Evolutionary conservation across 345 rosid species (phyloP), one percentile per base, ranked within the genome.

Genomic region (Raphanus raphanistrum): DNA sequence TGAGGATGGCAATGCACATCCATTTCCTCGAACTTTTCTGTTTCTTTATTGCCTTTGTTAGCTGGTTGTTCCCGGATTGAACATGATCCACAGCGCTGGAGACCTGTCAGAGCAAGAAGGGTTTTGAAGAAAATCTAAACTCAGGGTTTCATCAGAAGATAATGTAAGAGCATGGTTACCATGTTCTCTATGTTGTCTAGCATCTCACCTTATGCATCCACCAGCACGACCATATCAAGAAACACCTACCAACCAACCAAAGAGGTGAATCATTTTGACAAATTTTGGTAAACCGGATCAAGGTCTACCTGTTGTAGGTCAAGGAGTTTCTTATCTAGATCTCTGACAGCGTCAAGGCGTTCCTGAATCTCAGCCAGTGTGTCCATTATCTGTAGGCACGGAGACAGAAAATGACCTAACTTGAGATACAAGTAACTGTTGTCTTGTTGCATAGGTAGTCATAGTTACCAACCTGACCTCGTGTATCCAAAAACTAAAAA

Each of bases 331-430:
- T 76, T 85, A 77, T 93, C 98, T 70, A 96, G 76, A 25, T 91
- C 99, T 82, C 89, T 81, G 29, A 90, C 94, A 31, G 97, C 99
- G 70, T 89, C 96, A 83, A 90, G 97, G 36, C 98, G 95, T 82
- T 91, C 99, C 71, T 93, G 99, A 86, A 96, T 96, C 91, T 96
- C 99, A 26, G 96, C 97, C 52, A 96, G 75, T 35, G 97, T 91
- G 73, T 91, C 97, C 89, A 89, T 89, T 85, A 96, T 86, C 99
- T 93, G 85, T 82, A 45, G 6, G 55, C 55, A 50, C 8, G 65
- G 67, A 55, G 32, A 48, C 62, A 63, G 55, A 8, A 63, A 21
- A 32, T 55, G 27, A 55, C 26, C 16, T 74, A 26, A 41, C 75
- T 54, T 74, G 32, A 33, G 25, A 43, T 3, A 33, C 72, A 75